Percentiles rank a stretch among this genome's conserved stretches.
phyloP scores from a whole-genome alignment of 169 alveolate genomes.

The Plasmodium berghei region DNA sequence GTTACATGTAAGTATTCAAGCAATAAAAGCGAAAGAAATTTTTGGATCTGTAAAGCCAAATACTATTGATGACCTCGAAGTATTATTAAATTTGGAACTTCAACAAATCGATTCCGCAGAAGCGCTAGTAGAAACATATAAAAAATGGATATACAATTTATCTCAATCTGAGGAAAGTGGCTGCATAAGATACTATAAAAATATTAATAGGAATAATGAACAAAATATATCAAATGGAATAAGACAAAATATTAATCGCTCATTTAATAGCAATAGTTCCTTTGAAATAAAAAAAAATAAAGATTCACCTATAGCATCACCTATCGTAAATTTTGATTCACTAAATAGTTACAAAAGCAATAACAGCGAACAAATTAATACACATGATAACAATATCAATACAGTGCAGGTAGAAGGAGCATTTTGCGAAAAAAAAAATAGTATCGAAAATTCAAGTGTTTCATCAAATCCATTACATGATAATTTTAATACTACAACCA shows the following conservation, averaged over 20 bases:
- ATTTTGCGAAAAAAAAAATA: not conserved
- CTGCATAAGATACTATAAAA: slow-evolving; percentile 47
- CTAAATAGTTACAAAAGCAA: not conserved
- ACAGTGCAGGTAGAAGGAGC: not conserved
- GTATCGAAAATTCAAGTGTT: not conserved
- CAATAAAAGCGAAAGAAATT: slow-evolving; percentile 68
- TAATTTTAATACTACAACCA: not conserved
- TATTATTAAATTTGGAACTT: slow-evolving; percentile 47
- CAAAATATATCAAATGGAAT: not conserved
- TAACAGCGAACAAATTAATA: not conserved
- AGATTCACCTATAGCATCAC: not conserved
- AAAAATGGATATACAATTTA: slow-evolving; percentile 67
- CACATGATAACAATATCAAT: not conserved
- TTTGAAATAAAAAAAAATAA: slow-evolving; percentile 8
- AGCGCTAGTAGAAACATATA: slow-evolving; percentile 40
- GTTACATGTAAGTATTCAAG: slow-evolving; percentile 66
- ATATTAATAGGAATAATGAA: slow-evolving; percentile 19
- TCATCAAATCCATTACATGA: not conserved
- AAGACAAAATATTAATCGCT: slow-evolving; percentile 16
- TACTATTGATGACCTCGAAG: slow-evolving; percentile 37
- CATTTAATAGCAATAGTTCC: not conserved
- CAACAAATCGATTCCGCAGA: slow-evolving; percentile 70
- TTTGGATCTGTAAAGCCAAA: slow-evolving; percentile 55
- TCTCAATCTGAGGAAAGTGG: slow-evolving; percentile 62
- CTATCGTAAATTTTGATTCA: not conserved